Evolutionary conservation across 2,329 filamentous ascomycete species (phyloP).

Genomic region (Lachnellula occidentalis): DNA sequence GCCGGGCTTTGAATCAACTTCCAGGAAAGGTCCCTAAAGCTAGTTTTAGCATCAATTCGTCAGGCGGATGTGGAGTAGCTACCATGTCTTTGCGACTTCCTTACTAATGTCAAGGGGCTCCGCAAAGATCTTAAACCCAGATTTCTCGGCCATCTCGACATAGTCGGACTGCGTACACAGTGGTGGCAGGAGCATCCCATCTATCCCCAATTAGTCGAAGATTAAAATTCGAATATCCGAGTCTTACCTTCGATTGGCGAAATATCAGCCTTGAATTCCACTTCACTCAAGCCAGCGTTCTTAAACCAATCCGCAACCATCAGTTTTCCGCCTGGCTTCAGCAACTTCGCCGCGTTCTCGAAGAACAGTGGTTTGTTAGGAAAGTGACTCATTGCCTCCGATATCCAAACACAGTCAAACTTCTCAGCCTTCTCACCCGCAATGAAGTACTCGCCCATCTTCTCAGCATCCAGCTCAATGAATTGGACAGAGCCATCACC

Average conservation of each 20-base stretch:
- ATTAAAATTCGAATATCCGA: background rate
- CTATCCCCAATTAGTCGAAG: constrained; percentile 27
- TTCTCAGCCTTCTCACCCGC: constrained; percentile 25
- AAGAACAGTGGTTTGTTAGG: constrained; percentile 56
- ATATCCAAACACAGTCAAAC: constrained; percentile 58
- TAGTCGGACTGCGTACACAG: constrained; percentile 50
- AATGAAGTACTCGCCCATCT: constrained; percentile 49
- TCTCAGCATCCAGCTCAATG: constrained; percentile 56
- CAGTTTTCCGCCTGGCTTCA: constrained; percentile 46
- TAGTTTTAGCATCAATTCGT: background rate
- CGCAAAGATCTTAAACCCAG: constrained; percentile 41
- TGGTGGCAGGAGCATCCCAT: constrained; percentile 56
- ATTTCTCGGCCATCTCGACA: constrained; percentile 42
- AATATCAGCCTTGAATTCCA: constrained; percentile 46
- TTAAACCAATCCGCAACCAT: constrained; percentile 60
- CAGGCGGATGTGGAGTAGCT: constrained; percentile 19
- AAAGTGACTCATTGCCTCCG: constrained; percentile 55
- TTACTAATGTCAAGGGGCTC: constrained; percentile 51
- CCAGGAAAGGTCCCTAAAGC: constrained; percentile 57
- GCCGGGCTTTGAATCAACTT: constrained; percentile 52
- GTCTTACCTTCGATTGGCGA: constrained; percentile 50
- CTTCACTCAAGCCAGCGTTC: constrained; percentile 40
- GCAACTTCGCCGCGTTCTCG: constrained; percentile 42
- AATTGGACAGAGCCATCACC: constrained; percentile 46
- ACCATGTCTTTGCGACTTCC: constrained; percentile 56